Evolutionary conservation across 2,329 filamentous ascomycete genomes (phyloP), one percentile per base, ranked within the genome.

Genomic region (Claviceps spartinae): DNA sequence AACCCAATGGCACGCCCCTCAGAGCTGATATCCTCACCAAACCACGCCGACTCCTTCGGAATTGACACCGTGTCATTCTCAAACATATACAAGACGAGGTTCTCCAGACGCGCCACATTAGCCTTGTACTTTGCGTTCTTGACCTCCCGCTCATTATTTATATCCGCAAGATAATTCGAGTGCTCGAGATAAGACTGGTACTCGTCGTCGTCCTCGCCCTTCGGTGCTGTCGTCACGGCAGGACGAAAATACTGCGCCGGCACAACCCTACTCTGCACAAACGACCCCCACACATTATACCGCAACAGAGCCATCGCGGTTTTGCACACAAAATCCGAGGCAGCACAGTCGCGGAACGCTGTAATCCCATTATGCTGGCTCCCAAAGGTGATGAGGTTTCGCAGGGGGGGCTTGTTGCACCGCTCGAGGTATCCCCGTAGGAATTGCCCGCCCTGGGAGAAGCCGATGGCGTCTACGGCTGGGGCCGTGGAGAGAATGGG

Each of bases 391-490:
- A 95, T 78, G 40, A 96, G 78, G 64, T 80, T 90, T 58, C 81
- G 78, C 13, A 95, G 79, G 4, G 80, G 82, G 0, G 88, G 83
- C 37, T 61, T 62, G 66, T 89, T 93, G 74, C 93, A 98, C 44
- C 88, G 79, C 74, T 98, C 83, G 57, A 95, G 74, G 65, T 95
- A 90, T 24, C 78, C 93, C 54, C 93, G 83, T n/a, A 98, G 78
- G 72, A 98, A 96, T 66, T 95, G 88, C 1, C 93, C 93, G 56
- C 93, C 93, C 68, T 98, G 93, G 14, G 86, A 93, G 73, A 98
- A 96, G 30, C 93, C 93, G 38, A 98, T 72, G 37, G 90, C 91
- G 68, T 97, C 93, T 63, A 96, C 76, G 56, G 85, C 88, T 0
- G 86, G 86, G 0, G 87, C 86, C 6, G 84, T 86, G 52, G 84